These are phyloP conservation scores for Tetracladium setigerum DNA, from an alignment of 495 filamentous ascomycete species.

Conservation along the genomic window DNA sequence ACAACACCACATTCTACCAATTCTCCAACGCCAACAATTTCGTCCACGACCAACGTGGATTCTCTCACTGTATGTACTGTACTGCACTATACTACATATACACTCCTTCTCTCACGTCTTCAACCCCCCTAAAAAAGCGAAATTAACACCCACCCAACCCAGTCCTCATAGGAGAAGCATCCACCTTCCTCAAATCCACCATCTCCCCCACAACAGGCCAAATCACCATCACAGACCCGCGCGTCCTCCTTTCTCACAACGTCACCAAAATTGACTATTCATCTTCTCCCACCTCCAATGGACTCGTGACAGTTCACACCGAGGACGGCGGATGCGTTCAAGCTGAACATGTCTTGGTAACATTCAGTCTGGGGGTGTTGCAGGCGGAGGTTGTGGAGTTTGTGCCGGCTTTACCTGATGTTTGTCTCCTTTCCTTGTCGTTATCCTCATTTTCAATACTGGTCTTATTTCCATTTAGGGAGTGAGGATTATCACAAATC, in stretches of 20 bases:
- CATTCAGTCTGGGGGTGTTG: conserved; percentile 52
- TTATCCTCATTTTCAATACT: too few species aligned
- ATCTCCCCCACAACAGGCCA: too few species aligned
- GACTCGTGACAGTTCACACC: conserved; percentile 50
- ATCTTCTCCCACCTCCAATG: conserved; percentile 11
- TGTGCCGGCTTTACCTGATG: conserved; percentile 49
- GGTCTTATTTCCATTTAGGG: too few species aligned
- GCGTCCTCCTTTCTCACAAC: conserved; percentile 51
- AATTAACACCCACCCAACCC: too few species aligned
- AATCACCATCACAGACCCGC: conserved; percentile 43
- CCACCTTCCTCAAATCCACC: conserved; percentile 55
- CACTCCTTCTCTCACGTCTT: too few species aligned
- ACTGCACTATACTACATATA: too few species aligned
- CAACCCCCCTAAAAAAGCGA: too few species aligned
- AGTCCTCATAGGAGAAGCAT: conserved; percentile 51
- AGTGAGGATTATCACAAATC: too few species aligned
- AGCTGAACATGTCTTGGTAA: conserved; percentile 40
- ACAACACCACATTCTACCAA: conserved; percentile 32
- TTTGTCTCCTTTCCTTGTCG: too few species aligned
- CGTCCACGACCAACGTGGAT: conserved; percentile 61
- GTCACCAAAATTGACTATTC: conserved; percentile 53
- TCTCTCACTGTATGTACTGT: too few species aligned
- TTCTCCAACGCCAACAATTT: conserved; percentile 54
- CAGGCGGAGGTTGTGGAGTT: conserved; percentile 58
- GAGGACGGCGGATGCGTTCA: conserved; percentile 50